phyloP scores from a whole-genome alignment of 2,329 filamentous ascomycete genomes.

The Microcyclosporella mali region DNA sequence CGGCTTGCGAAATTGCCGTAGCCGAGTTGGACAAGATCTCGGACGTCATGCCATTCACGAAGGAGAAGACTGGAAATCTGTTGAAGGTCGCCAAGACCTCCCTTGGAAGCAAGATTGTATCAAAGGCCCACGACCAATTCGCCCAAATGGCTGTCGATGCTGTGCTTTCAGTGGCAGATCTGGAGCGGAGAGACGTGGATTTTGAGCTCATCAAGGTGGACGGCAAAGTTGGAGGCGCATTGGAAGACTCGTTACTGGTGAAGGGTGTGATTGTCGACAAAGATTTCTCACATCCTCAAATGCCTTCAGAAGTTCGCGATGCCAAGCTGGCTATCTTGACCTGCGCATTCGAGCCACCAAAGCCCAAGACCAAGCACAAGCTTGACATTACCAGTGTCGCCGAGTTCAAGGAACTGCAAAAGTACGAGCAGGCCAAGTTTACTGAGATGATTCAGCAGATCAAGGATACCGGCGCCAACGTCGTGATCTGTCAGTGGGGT shows the following conservation, averaged over 20 bases:
- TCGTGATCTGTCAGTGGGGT: conserved; percentile 98
- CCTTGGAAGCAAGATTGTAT: conserved; percentile 97
- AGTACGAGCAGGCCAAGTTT: conserved; percentile 93
- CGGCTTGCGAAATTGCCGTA: conserved; percentile 94
- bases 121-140: conserved; percentile 97
- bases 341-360: conserved; percentile 96
- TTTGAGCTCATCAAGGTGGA: conserved; percentile 99
- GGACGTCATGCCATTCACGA: conserved; percentile 80
- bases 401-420: conserved; percentile 96
- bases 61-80: conserved; percentile 73
- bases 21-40: conserved; percentile 88
- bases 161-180: conserved; percentile 89
- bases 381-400: conserved; percentile 95
- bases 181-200: conserved; percentile 94
- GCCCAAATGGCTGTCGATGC: conserved; percentile 95
- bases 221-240: conserved; percentile 87
- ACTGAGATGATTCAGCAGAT: conserved; percentile 98
- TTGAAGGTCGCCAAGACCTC: conserved; percentile 93
- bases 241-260: conserved; percentile 90
- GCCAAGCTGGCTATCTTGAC: conserved; percentile 97
- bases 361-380: conserved; percentile 99
- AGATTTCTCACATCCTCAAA: conserved; percentile 98
- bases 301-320: conserved; percentile 91
- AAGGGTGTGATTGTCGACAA: conserved; percentile 99
- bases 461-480: conserved; percentile 93